Conservation (phyloP, 768 basidiomycete species). For the Xerocomellus chrysenteron region DNA sequence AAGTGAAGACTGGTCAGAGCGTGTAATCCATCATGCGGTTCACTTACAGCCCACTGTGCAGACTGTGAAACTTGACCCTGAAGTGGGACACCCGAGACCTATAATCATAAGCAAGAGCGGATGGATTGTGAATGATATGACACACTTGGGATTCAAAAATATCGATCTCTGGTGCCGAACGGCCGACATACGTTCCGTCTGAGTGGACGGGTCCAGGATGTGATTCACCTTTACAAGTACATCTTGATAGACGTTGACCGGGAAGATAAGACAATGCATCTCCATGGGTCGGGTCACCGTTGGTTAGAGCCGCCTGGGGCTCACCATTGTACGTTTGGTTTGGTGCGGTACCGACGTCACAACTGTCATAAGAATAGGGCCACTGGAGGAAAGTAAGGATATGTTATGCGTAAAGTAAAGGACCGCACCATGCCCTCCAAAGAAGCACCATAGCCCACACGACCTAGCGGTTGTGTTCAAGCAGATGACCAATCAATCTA, state of each 20-base stretch:
- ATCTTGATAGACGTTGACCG: constrained; percentile 83
- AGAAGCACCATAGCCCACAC: constrained; percentile 85
- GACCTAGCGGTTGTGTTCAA: constrained; percentile 40
- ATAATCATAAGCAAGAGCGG: constrained; percentile 20
- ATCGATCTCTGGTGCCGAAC: constrained; percentile 88
- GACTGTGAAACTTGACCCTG: constrained; percentile 77
- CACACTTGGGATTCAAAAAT: constrained; percentile 79
- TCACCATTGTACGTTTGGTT: constrained; percentile 77
- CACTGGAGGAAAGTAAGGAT: constrained; percentile 42
- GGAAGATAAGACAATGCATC: constrained; percentile 76
- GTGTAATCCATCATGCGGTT: neutral
- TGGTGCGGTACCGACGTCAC: constrained; percentile 88
- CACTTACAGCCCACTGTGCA: constrained; percentile 73
- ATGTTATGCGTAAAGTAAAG: neutral
- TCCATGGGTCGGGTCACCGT: constrained; percentile 56
- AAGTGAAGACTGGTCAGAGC: constrained; percentile 10
- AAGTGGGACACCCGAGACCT: constrained; percentile 37
- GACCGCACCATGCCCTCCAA: constrained; percentile 74
- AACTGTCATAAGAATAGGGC: constrained; percentile 82
- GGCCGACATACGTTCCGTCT: constrained; percentile 79
- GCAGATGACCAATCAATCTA: neutral
- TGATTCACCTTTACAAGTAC: constrained; percentile 82
- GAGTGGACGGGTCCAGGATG: constrained; percentile 82
- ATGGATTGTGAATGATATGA: neutral
- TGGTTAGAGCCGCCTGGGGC: constrained; percentile 58